Evolutionary conservation across 768 basidiomycete species (phyloP).

Genomic region (Lenzites betulinus): DNA sequence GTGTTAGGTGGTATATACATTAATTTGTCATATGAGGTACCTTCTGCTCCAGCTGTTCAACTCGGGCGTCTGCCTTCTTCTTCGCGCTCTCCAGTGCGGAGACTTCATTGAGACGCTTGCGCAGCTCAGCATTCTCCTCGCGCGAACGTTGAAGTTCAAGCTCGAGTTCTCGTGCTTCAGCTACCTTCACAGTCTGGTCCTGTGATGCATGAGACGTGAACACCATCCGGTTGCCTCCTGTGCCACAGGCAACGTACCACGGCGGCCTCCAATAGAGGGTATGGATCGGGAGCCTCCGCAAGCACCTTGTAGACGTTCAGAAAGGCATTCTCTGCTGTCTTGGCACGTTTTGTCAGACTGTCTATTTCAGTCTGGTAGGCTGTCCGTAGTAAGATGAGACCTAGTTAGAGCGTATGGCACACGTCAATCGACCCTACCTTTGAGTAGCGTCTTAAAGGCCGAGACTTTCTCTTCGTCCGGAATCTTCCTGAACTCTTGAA

Average conservation of each 20-base stretch:
- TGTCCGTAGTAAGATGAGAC: conserved; percentile 32
- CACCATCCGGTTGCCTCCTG: neutral
- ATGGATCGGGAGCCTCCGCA: conserved; percentile 97
- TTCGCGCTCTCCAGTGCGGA: conserved; percentile 64
- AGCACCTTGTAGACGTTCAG: conserved; percentile 95
- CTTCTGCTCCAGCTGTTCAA: conserved; percentile 83
- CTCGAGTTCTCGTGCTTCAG: conserved; percentile 79
- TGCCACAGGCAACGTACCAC: conserved; percentile 53
- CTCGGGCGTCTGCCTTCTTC: conserved; percentile 72
- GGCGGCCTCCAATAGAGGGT: conserved; percentile 92
- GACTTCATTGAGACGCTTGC: conserved; percentile 66
- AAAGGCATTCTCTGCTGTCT: conserved; percentile 92
- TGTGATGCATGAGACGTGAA: conserved; percentile 31
- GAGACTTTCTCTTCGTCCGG: conserved; percentile 86
- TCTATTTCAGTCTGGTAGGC: conserved; percentile 98
- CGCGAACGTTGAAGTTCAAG: conserved; percentile 69
- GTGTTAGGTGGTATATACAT: neutral
- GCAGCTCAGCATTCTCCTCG: conserved; percentile 83
- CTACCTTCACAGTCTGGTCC: conserved; percentile 93
- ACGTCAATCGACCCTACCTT: conserved; percentile 51
- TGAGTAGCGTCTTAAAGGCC: conserved; percentile 88
- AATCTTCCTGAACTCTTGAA: conserved; percentile 91
- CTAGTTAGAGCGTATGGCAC: neutral
- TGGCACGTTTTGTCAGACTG: conserved; percentile 89
- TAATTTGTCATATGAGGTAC: conserved; percentile 39